These are phyloP conservation scores for Ogataea wickerhamii DNA, from an alignment of 805 yeast genomes.

Conservation along the genomic window DNA sequence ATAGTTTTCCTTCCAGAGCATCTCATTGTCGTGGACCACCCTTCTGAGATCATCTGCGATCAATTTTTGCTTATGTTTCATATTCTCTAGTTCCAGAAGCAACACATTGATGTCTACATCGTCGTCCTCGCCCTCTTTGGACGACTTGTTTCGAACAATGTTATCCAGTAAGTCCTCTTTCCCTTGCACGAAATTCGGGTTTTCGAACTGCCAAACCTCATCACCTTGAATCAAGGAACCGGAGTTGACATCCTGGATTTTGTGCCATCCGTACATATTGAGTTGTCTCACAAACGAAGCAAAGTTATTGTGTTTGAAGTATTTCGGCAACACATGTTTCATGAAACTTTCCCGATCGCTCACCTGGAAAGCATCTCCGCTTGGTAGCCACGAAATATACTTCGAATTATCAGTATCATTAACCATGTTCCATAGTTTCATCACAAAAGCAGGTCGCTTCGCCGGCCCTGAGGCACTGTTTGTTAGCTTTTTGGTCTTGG, in stretches of 20 bases:
- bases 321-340: constrained; percentile 79
- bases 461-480: constrained; percentile 21
- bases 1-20: constrained; percentile 87
- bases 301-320: constrained; percentile 92
- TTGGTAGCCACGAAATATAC: constrained; percentile 78
- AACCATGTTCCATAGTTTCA: constrained; percentile 94
- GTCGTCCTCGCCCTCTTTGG: constrained; percentile 40
- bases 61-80: constrained; percentile 73
- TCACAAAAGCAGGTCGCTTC: constrained; percentile 88
- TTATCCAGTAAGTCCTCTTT: constrained; percentile 82
- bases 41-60: constrained; percentile 83
- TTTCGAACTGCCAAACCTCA: constrained; percentile 86
- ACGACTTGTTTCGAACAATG: constrained; percentile 70
- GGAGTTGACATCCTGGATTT: constrained; percentile 85
- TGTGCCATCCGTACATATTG: constrained; percentile 99
- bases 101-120: constrained; percentile 50
- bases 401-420: constrained; percentile 70
- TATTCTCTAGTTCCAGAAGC: constrained; percentile 66
- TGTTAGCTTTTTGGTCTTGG: constrained; percentile 23
- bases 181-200: constrained; percentile 71
- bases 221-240: constrained; percentile 67
- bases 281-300: constrained; percentile 94
- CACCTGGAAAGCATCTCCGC: constrained; percentile 84
- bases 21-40: constrained; percentile 80
- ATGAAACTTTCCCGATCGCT: constrained; percentile 81